Evolutionary conservation across 2,329 filamentous ascomycete species (phyloP), one percentile per base, ranked within the genome.

Genomic region (Rhynchosporium graminicola): DNA sequence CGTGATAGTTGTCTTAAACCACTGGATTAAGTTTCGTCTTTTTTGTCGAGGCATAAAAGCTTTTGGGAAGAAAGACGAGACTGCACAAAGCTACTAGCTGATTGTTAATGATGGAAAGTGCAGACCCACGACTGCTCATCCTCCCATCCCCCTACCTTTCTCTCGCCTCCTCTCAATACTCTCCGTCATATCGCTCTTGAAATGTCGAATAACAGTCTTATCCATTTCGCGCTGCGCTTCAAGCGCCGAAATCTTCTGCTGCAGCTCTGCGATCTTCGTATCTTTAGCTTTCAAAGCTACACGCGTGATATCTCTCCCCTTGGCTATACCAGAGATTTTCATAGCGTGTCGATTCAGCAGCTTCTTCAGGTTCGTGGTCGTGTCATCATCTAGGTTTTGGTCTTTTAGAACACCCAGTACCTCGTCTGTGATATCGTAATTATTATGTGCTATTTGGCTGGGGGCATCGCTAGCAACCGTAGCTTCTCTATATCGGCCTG

Each of bases 241-340:
- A 42, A 89, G 72, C 12, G 76, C 77, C 4, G 74, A 61, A 80
- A 96, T 79, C 68, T 88, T 77, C 72, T 90, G 78, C 78, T 87
- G 82, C 76, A 96, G 76, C 74, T 90, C 79, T 74, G 81, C 76
- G 73, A 89, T 78, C 77, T 86, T 77, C 72, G 84, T 76, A 78
- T 94, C 87, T 66, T 87, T 87, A 4, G 80, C 79, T 71, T 84
- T 86, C 40, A 91, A 71, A 3, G 82, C 83, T 8, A 83, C 74
- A n/a, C 90, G 77, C 3, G 83, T 81, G 6, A 88, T 82, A 63
- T 94, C 89, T 2, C 89, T 79, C 0, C 88, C 88, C 65, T 82
- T 82, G 45, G 80, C 79, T 26, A 90, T 79, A 0, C 89, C 90
- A 69, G 82, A 83, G 0, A 81, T 80, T 57, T 80, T 81, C 57